Evolutionary conservation across 1,284 basidiomycete species (phyloP).

Genomic region (Caloboletus firmus): DNA sequence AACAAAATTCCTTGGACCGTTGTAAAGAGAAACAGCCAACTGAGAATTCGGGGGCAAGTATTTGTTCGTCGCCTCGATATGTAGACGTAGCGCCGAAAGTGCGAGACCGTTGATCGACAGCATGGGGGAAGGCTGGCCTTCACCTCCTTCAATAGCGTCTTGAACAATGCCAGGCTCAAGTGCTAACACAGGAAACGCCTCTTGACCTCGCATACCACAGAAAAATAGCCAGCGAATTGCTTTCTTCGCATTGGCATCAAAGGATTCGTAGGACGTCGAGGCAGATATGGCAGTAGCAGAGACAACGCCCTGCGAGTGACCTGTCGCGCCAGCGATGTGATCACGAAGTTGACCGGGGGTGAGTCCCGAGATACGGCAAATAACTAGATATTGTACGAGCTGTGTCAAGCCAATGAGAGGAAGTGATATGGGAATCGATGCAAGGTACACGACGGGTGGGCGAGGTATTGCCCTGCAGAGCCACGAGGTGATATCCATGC

Average conservation of each 20-base stretch:
- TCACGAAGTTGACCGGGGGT: slow-evolving; percentile 79
- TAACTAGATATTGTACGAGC: slow-evolving; percentile 87
- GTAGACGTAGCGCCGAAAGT: slow-evolving; percentile 76
- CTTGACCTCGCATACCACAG: slow-evolving; percentile 90
- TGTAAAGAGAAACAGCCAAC: slow-evolving; percentile 86
- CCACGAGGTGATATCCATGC: slow-evolving; percentile 85
- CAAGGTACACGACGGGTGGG: slow-evolving; percentile 86
- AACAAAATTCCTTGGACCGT: slow-evolving; percentile 89
- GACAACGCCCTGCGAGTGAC: slow-evolving; percentile 96
- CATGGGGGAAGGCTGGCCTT: slow-evolving; percentile 94
- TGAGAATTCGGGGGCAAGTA: slow-evolving; percentile 80
- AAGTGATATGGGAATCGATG: slow-evolving; percentile 92
- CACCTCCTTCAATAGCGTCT: slow-evolving; percentile 88
- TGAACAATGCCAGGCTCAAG: slow-evolving; percentile 87
- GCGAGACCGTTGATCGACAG: slow-evolving; percentile 84
- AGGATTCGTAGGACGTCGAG: slow-evolving; percentile 74
- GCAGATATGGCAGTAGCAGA: slow-evolving; percentile 88
- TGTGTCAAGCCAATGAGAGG: slow-evolving; percentile 96
- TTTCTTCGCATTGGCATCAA: slow-evolving; percentile 76
- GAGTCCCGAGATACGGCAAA: slow-evolving; percentile 72
- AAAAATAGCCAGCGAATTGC: slow-evolving; percentile 92
- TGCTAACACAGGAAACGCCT: slow-evolving; percentile 92
- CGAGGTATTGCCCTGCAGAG: slow-evolving; percentile 68
- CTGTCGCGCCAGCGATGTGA: slow-evolving; percentile 84
- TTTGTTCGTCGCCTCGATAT: slow-evolving; percentile 87